Base-by-base conservation (phyloP, 441 rosid species). In the Adansonia grandidieri region DNA sequence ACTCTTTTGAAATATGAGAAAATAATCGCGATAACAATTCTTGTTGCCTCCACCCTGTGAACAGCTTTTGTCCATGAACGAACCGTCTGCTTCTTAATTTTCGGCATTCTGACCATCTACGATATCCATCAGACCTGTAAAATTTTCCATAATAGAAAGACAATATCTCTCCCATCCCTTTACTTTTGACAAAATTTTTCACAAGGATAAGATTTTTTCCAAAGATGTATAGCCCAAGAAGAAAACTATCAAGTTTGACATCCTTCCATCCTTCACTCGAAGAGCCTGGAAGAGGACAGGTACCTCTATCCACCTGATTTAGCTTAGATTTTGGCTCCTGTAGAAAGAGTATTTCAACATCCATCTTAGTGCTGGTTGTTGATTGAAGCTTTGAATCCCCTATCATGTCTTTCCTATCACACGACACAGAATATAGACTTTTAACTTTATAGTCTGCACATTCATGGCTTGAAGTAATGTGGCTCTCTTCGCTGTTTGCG, bases 71-170 rank as follows among this genome's bases (percentile, higher is more conserved):
- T 78, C 97, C 93, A 71, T 83, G 84, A 61, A 89, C 78, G 80
- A 87, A 80, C 6, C 86, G 84, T 76, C 81, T 89, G 77, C 83
- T 87, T 82, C 86, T 88, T 24, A 72, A 62, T 82, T 88, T 93
- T 80, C 91, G 84, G 79, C 91, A 85, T 67, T 84, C 90, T 58
- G 92, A 88, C 98, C 98, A 95, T 84, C 89, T 91, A 44, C 64
- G 19, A 32, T 91, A 86, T 75, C 82, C 82, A 44, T 73, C 82
- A 77, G 97, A 89, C 85, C 79, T 80, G 78, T 91, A 91, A 76
- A 95, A 95, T 79, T 80, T 85, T 22, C 97, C 97, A 78, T 95
- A 93, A 81, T 95, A 95, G 85, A 87, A 90, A 24, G 88, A 84
- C 74, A 92, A 73, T 65, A 92, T 70, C 78, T 91, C 91, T 44